Evolutionary conservation across 169 alveolate genomes (phyloP).

Genomic region (Plasmodium malariae): DNA sequence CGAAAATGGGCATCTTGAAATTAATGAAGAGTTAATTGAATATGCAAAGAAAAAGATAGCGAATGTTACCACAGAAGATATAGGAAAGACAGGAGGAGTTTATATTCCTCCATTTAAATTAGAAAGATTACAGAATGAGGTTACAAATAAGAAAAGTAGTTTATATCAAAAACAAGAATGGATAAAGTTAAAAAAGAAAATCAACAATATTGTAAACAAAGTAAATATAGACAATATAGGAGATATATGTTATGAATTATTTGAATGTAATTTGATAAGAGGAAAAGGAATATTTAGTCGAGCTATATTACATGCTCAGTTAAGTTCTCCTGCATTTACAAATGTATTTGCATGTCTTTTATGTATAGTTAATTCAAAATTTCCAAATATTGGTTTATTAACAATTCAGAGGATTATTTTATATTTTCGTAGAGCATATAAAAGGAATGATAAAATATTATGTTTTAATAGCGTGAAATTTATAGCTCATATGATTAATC

Average conservation of each 20-base stretch:
- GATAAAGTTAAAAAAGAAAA: constrained; percentile 96
- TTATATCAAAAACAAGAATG: constrained; percentile 97
- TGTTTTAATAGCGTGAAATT: constrained; percentile 95
- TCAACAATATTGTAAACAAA: constrained; percentile 97
- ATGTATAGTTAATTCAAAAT: constrained; percentile 96
- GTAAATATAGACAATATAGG: constrained; percentile 92
- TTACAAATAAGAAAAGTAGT: constrained; percentile 90
- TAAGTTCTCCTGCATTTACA: constrained; percentile 98
- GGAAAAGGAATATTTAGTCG: constrained; percentile 98
- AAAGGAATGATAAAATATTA: constrained; percentile 94
- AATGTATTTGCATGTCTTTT: constrained; percentile 97
- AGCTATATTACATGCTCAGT: constrained; percentile 97
- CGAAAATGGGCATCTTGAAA: constrained; percentile 36
- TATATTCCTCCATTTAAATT: constrained; percentile 98
- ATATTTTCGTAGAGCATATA: constrained; percentile 94
- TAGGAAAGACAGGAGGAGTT: constrained; percentile 94
- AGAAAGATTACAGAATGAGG: constrained; percentile 93
- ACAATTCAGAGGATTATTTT: constrained; percentile 93
- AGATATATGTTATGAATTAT: constrained; percentile 91
- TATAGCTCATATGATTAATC: constrained; percentile 97
- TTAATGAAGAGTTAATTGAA: constrained; percentile 78
- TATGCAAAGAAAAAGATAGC: constrained; percentile 79
- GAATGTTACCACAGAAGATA: constrained; percentile 76
- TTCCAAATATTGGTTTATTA: constrained; percentile 98
- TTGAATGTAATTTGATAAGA: constrained; percentile 96